Conservation (phyloP, 768 basidiomycete species). For the Lactarius psammicola region DNA sequence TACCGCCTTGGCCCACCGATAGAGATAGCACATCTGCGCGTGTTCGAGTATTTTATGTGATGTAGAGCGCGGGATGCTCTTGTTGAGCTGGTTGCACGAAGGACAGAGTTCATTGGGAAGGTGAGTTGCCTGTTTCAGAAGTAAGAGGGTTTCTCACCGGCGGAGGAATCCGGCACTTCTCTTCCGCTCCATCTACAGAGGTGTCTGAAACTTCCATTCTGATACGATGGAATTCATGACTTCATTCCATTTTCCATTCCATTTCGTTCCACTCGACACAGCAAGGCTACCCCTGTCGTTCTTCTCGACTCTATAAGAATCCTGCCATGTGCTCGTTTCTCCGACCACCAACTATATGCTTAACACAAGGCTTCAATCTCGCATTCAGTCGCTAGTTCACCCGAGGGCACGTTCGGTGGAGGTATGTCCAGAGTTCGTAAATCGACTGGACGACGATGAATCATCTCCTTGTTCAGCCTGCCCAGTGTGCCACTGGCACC, state of each 20-base stretch:
- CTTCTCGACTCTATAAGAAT: background rate
- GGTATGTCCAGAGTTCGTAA: background rate
- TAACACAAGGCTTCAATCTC: slow-evolving; percentile 16
- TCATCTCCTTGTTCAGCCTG: background rate
- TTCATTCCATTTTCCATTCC: background rate
- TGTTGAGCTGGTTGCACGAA: slow-evolving; percentile 8
- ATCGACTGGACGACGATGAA: background rate
- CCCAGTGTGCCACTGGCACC: background rate
- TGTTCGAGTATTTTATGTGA: background rate
- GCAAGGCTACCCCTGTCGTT: background rate
- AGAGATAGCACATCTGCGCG: background rate
- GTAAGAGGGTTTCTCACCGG: background rate
- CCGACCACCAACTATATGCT: slow-evolving; percentile 3
- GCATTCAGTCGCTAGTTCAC: slow-evolving; percentile 9
- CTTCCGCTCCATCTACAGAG: background rate
- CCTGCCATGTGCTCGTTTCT: background rate
- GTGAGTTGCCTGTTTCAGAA: slow-evolving; percentile 13
- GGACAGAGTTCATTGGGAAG: slow-evolving; percentile 24
- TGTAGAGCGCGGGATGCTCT: background rate
- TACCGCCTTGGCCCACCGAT: slow-evolving; percentile 1
- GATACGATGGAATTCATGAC: background rate
- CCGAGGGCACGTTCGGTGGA: background rate
- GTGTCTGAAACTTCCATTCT: background rate
- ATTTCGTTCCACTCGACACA: background rate
- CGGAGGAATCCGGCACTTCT: background rate